Evolutionary conservation across 257 asterid genomes (phyloP).

Genomic region (Solanum verrucosum): DNA sequence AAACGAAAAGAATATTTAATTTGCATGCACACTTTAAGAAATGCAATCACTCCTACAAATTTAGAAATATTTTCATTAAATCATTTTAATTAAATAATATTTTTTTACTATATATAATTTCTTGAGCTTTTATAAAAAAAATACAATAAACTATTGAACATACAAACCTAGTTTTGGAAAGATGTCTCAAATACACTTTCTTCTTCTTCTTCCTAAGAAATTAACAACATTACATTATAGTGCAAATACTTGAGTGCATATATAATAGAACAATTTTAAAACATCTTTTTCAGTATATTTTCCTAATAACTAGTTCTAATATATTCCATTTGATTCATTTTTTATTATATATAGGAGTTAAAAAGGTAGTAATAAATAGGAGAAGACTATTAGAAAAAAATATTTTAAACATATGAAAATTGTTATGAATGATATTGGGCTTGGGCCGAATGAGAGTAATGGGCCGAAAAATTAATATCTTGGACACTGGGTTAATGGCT

Average conservation of each 20-base stretch:
- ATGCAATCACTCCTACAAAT: not conserved
- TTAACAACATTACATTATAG: too few species aligned
- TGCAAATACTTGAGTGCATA: too few species aligned
- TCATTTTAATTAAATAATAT: too few species aligned
- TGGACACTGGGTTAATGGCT: not conserved
- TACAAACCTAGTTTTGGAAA: too few species aligned
- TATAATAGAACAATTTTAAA: too few species aligned
- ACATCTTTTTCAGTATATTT: not conserved
- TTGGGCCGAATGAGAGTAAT: not conserved
- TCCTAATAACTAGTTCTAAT: too few species aligned
- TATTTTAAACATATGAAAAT: not conserved
- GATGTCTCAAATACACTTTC: too few species aligned
- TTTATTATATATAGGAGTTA: not conserved
- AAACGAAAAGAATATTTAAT: too few species aligned
- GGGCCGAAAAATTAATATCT: not conserved
- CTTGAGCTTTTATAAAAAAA: not conserved
- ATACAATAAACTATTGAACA: too few species aligned
- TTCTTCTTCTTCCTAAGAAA: too few species aligned
- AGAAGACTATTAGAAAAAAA: not conserved
- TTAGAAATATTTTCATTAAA: too few species aligned
- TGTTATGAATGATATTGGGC: not conserved
- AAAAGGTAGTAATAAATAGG: not conserved
- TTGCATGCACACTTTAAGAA: not conserved
- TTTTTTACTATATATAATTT: not conserved
- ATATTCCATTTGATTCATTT: not conserved